Evolutionary conservation across 345 rosid species (phyloP).

Genomic region (Syzygium jambos): DNA sequence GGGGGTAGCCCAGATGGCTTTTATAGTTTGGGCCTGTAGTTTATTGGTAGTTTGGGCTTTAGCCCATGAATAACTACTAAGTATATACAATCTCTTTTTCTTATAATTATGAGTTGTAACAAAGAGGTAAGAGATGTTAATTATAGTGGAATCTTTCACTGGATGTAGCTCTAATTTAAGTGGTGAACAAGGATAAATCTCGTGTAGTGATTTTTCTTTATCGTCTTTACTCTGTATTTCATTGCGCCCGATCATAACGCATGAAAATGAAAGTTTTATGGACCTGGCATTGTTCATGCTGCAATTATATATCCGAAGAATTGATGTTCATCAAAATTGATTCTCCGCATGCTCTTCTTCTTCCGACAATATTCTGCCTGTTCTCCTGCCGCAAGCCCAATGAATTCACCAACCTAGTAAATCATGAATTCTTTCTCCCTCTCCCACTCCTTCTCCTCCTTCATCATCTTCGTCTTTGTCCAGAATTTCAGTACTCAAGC

Average conservation of each 20-base stretch:
- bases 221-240: too few relatives aligned
- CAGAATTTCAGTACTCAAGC: not conserved
- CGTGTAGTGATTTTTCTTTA: too few relatives aligned
- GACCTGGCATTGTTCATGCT: not conserved
- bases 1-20: accelerated
- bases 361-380: not conserved
- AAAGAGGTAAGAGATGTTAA: too few relatives aligned
- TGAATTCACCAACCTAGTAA: not conserved
- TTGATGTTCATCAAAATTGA: not conserved
- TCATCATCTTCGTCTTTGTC: not conserved
- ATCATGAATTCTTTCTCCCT: not conserved
- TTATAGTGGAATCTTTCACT: too few relatives aligned
- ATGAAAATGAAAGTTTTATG: not conserved
- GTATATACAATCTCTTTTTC: too few relatives aligned
- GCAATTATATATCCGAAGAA: not conserved
- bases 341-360: not conserved
- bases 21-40: too few relatives aligned
- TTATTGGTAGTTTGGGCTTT: not conserved
- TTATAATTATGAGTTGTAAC: too few relatives aligned
- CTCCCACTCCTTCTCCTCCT: not conserved
- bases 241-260: not conserved
- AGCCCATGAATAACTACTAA: too few relatives aligned
- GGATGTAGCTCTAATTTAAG: not conserved
- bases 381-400: not conserved
- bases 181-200: too few relatives aligned